Base-by-base conservation (phyloP, 768 basidiomycete species). In the Kwoniella bestiolae region DNA sequence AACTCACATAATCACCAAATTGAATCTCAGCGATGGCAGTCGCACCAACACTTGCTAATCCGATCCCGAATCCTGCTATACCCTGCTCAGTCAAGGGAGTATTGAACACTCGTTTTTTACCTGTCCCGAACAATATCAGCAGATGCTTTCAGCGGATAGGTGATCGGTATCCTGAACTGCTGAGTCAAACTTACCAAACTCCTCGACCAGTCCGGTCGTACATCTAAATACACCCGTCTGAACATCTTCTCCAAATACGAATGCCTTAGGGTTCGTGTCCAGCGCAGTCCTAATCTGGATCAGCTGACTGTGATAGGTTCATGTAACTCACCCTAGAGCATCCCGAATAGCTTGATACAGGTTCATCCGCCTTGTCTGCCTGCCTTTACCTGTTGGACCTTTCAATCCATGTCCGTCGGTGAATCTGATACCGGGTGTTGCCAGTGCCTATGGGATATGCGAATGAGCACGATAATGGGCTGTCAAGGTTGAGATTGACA, bases 351-450 rank as follows among this genome's bases (percentile, higher is more conserved):
- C 91, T 78, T 96, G 94, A 80, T 93, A 96, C 70, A 89, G 83
- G 78, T 97, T 97, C 92, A 95, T 95, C 83, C 94, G 93, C 70
- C 92, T 87, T 23, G 92, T 94, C 81, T 92, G 90, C 56, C 91
- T 86, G 16, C 91, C 91, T 21, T 87, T 90, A 3, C 70, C 72
- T 14, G 65, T 74, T 0, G 69, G 69, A 8, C 77, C 77, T 45
- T 61, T 65, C 28, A 76, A 34, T 7, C 77, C 77, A 65, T 78
- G 77, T n/a, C 77, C 77, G 61, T 78, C 77, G 5, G 71, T 60
- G 38, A 78, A 78, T 12, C 29, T 60, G 23, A 78, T 31, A 3
- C 77, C 77, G 12, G 74, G 72, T 12, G 77, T 78, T 3, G 71
- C 46, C 0, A 78, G 66, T 14, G 77, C 73, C 65, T 71, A 31